Evolutionary conservation across 2,329 filamentous ascomycete genomes (phyloP), one percentile per base, ranked within the genome.

Genomic region (Fusarium oxysporum): DNA sequence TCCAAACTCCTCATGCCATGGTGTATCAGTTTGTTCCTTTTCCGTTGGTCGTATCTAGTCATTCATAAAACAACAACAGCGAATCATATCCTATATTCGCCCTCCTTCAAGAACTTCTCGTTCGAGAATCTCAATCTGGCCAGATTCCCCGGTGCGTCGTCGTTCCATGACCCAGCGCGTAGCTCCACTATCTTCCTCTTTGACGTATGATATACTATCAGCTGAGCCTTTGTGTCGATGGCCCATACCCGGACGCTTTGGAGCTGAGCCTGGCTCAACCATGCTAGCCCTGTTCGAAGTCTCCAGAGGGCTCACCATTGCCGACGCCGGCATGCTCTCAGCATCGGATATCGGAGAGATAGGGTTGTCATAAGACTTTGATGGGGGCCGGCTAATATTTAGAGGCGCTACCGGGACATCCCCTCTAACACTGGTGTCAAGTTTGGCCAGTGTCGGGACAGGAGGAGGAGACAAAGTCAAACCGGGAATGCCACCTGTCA

Each of bases 111-210:
- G 86, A 65, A 93, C 84, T 78, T 92, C 89, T 59, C 91, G 83
- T 48, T 88, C 90, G 7, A 92, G 80, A n/a, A 93, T 80, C 77
- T 92, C 90, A 59, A 91, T 81, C 79, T 92, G 86, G 1, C 91
- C 92, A 65, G 84, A 87, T 75, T 93, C 91, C 2, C 85, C 89
- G 6, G 90, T 92, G 40, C 92, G 83, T 58, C 92, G 85, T 40
- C 92, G 83, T 80, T 94, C 92, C 73, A 94, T 83, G 12, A 94
- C 88, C 92, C 92, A 94, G 50, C 91, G 83, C 62, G 86, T 87
- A 71, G 88, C 87, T 2, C 86, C 88, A 13, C 86, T 86, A 5
- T 88, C 85, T 50, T 91, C 89, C 76, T 92, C 90, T 68, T 91
- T 89, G 51, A 87, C 87, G 79, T 94, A 94, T 11, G 91, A 91